Base-by-base conservation (phyloP, 257 asterid genomes). In the Solanum arcanum region DNA sequence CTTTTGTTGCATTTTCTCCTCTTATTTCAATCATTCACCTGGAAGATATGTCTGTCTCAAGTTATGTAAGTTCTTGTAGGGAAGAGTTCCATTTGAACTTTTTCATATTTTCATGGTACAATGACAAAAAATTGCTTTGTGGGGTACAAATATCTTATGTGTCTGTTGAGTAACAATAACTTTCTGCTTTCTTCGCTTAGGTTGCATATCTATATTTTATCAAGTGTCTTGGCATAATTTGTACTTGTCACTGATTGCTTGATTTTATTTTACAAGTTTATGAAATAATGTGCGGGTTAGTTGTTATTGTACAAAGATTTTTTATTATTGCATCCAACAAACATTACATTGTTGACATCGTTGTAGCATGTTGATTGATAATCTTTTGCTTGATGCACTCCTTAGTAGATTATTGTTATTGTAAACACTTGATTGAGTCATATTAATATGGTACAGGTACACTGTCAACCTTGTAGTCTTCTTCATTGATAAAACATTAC, bases 311-410 rank as follows among this genome's bases (percentile, higher is more conserved):
- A 80, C 99, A 96, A 87, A 97, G 99, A 92, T 90, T 97, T 87
- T 92, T 97, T 96, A 97, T 97, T 44, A 87, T 97, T 73, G 99
- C 99, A 59, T 95, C 99, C 7, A 97, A 98, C 29, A 97, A 97
- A 90, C 99, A 97, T 90, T 97, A 97, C 91, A 94, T 96, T 3
- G 99, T 97, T 56, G 99, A 97, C 86, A 94, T 97, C 3, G 91
- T 96, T 6, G 99, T 97, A 89, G 99, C 99, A 89, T 97, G 99
- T 99, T 95, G 93, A 91, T 59, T 52, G 47, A 59, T 7, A 64
- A 35, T 37, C 81, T 87, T 31, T 72, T 69, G 23, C 60, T n/a
- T 13, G 12, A 8, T 23, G 14, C 4, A 72, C 25, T 84, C 74
- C 87, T 62, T 41, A 18, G 41, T 9, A 21, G 20, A 83, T 46